phyloP scores from a whole-genome alignment of 2,329 filamentous ascomycete species.

The Fusarium tjaetaba region DNA sequence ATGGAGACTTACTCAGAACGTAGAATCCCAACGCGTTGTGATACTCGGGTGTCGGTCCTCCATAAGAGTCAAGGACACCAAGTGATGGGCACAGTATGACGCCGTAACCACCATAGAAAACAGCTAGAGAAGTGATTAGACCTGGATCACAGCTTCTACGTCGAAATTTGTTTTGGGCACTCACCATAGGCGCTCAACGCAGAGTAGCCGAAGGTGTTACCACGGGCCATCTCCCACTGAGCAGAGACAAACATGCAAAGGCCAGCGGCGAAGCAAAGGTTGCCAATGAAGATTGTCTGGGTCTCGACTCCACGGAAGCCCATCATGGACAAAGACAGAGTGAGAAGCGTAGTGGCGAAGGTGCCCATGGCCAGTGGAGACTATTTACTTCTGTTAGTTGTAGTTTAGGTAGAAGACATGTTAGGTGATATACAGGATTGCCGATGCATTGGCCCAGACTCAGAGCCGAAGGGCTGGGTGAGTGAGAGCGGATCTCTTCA shows the following conservation, averaged over 20 bases:
- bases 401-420: accelerated
- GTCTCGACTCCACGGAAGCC: constrained; percentile 41
- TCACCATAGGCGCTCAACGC: constrained; percentile 43
- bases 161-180: background rate
- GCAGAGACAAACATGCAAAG: constrained; percentile 44
- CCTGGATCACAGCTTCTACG: accelerated
- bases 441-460: background rate
- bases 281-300: constrained; percentile 44
- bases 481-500: constrained; percentile 10
- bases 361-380: constrained; percentile 44
- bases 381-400: background rate
- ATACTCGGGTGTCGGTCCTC: constrained; percentile 40
- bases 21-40: constrained; percentile 46
- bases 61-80: constrained; percentile 41
- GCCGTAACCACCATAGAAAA: constrained; percentile 45
- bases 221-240: constrained; percentile 44
- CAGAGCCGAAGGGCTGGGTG: background rate
- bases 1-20: constrained; percentile 30
- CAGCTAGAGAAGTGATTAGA: constrained; percentile 2
- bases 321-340: constrained; percentile 45
- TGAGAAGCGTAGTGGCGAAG: constrained; percentile 43
- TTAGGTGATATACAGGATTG: constrained; percentile 9
- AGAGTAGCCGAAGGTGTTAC: constrained; percentile 45
- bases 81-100: constrained; percentile 39
- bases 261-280: constrained; percentile 44